Evolutionary conservation across 148 eudicot genomes (phyloP).

Genomic region (Rhododendron molle): DNA sequence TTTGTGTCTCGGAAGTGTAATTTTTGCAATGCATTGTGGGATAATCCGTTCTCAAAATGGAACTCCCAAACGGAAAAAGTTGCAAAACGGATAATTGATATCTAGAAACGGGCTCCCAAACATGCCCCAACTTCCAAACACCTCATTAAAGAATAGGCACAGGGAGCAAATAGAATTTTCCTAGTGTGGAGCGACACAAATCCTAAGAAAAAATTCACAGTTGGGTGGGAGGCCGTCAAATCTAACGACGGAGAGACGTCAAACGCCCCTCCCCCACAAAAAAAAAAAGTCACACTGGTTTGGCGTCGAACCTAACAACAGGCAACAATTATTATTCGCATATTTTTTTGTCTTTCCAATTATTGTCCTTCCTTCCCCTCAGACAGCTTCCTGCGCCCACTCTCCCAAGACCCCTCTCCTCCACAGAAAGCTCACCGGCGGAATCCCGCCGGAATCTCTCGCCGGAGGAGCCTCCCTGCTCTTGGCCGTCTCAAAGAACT

Average conservation of each 20-base stretch:
- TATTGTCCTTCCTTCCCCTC: slow-evolving; percentile 8
- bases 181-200: not conserved
- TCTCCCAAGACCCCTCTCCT: not conserved
- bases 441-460: not conserved
- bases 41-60: too few species aligned
- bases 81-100: too few species aligned
- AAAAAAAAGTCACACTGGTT: not conserved
- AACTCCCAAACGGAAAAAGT: too few species aligned
- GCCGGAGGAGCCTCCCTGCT: not conserved
- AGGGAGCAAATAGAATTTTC: not conserved
- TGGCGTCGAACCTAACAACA: slow-evolving; percentile 19
- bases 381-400: not conserved
- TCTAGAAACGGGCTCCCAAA: too few species aligned
- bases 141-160: not conserved
- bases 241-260: slow-evolving; percentile 21
- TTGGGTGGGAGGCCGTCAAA: slow-evolving; percentile 19
- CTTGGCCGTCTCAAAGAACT: not conserved
- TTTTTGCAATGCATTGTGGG: fast-evolving
- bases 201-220: slow-evolving; percentile 12
- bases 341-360: slow-evolving; percentile 3
- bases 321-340: slow-evolving; percentile 14
- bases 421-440: not conserved
- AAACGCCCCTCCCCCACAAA: not conserved
- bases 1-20: too few species aligned
- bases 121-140: not conserved